Percentiles rank a stretch among this genome's conserved stretches.
These are phyloP conservation scores for Colletotrichum tofieldiae DNA, from an alignment of 2,329 filamentous ascomycete species.

Conservation along the genomic window DNA sequence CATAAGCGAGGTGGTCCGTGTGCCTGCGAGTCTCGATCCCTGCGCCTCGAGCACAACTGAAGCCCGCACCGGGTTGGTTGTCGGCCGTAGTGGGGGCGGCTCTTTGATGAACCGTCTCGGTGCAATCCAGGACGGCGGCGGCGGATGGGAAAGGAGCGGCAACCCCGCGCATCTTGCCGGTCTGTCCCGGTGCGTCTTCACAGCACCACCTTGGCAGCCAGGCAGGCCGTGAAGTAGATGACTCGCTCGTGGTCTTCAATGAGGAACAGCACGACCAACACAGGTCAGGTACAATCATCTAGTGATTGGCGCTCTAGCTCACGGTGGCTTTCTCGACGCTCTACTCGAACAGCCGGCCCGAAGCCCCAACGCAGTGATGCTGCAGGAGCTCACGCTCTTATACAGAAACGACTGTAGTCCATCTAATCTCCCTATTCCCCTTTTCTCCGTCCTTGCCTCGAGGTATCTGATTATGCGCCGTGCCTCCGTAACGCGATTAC, in stretches of 20 bases:
- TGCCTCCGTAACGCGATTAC: constrained; percentile 27
- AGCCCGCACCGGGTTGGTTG: neutral
- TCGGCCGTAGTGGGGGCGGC: neutral
- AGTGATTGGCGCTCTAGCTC: constrained; percentile 37
- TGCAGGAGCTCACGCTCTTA: constrained; percentile 9
- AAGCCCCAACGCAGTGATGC: constrained; percentile 11
- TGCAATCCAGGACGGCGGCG: neutral
- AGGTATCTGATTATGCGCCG: constrained; percentile 39
- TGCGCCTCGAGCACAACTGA: neutral
- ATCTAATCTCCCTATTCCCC: constrained; percentile 23
- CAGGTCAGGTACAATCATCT: constrained; percentile 26
- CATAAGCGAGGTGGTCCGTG: constrained; percentile 37
- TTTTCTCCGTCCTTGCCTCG: constrained; percentile 24
- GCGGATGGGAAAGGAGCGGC: neutral
- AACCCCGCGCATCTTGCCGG: neutral
- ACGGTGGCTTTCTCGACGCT: constrained; percentile 13
- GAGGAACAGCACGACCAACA: neutral
- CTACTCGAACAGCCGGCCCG: constrained; percentile 17
- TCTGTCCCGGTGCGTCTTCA: neutral
- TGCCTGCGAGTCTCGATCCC: neutral
- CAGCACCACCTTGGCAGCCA: neutral
- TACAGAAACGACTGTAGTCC: constrained; percentile 42
- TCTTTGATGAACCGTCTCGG: neutral
- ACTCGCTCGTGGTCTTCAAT: neutral
- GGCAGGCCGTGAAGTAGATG: no score